A percentile compares a stretch with the other conserved stretches of the same genome.
phyloP scores from a whole-genome alignment of 2,329 filamentous ascomycete genomes.

The Alternaria longipes region DNA sequence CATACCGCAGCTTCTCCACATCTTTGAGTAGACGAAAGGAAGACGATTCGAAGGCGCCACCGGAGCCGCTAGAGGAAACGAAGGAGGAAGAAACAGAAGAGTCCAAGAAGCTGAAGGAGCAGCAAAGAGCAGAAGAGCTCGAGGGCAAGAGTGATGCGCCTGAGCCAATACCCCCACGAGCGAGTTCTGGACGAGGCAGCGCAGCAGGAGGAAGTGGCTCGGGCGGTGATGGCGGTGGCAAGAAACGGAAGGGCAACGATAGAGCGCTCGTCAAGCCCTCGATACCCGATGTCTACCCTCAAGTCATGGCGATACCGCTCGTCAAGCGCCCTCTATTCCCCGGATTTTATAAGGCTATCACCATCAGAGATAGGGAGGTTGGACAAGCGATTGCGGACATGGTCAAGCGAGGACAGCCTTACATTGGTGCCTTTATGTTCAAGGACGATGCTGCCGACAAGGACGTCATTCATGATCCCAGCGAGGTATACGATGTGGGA shows the following conservation, averaged over 20 bases:
- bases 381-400: conserved; percentile 93
- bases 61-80: conserved; percentile 55
- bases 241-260: conserved; percentile 77
- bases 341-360: conserved; percentile 98
- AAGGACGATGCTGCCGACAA: conserved; percentile 95
- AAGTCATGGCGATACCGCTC: conserved; percentile 97
- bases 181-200: conserved; percentile 66
- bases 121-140: conserved; percentile 53
- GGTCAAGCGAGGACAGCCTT: conserved; percentile 95
- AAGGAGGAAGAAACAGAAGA: conserved; percentile 54
- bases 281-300: conserved; percentile 94
- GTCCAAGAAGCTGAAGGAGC: conserved; percentile 53
- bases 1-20: conserved; percentile 52
- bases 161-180: conserved; percentile 62
- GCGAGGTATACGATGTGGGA: conserved; percentile 94
- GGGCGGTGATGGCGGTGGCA: conserved; percentile 67
- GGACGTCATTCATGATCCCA: conserved; percentile 87
- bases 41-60: conserved; percentile 60
- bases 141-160: conserved; percentile 59
- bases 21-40: conserved; percentile 63
- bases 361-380: conserved; percentile 91
- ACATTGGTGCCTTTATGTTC: conserved; percentile 95
- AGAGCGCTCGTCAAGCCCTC: conserved; percentile 84
- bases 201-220: conserved; percentile 62
- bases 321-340: conserved; percentile 93